Base-by-base conservation (phyloP, 2,329 filamentous ascomycete genomes). In the Akanthomyces uredinophilus region DNA sequence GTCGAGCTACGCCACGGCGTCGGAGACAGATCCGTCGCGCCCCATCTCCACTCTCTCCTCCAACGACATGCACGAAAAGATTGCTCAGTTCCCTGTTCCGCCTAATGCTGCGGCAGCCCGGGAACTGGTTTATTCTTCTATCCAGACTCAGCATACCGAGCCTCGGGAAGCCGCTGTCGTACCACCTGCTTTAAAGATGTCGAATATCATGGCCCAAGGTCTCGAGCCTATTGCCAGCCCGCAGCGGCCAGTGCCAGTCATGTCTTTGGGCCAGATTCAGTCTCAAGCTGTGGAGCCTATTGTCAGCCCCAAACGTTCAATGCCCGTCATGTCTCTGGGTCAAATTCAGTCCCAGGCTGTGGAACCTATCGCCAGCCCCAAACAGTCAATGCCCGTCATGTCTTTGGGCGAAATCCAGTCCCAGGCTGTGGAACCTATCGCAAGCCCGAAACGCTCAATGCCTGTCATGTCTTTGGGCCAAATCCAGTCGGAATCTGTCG, bases 51-150 rank as follows among this genome's bases (percentile, higher is more conserved):
- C 70, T 4, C 72, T 79, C 49, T 80, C 80, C 2, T 82, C 82
- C 66, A 84, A 81, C 67, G 82, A 85, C 67, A 77, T 85, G 70
- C 79, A 79, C 20, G 77, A 80, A 62, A 83, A 80, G 66, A 73
- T 86, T 54, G 78, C 79, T 18, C 78, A 79, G 65, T 85, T 85
- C 73, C 82, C 83, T 2, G 76, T 80, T 14, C 83, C 83, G 5
- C 83, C 83, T 1, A 74, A 75, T 0, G 77, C 78, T n/a, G 68
- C 74, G 4, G 68, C 71, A 1, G 69, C 68, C 1, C 74, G 76
- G 5, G 68, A 72, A 0, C 71, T 83, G 35, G 75, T 69, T 49
- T 69, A 83, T 41, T 83, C 82, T 1, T 67, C 65, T 1, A 77
- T 84, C 20, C 75, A 78, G 43, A 71, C 73, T 2, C 75, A 83